Base-by-base conservation (phyloP, 140 eudicot species). In the Cichorium intybus region DNA sequence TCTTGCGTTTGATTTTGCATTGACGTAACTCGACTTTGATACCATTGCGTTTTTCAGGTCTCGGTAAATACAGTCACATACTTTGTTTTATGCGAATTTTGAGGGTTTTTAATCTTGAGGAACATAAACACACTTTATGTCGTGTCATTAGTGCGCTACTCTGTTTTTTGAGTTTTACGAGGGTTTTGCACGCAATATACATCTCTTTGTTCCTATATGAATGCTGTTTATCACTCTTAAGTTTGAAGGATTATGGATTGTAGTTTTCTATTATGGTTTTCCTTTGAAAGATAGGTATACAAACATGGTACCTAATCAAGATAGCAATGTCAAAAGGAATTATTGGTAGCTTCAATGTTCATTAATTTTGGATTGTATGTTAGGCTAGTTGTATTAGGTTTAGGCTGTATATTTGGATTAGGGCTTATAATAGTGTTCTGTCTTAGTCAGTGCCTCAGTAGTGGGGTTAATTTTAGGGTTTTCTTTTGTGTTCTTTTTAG, bases 141-240 rank as follows among this genome's bases (percentile, higher is more conserved):
- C 1, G 3, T 15, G 22, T 14, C 7, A 26, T 3, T 14, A 28
- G 10, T 9, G 24, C 11, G 10, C 20, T 60, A 5, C 58, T 60
- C 15, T 28, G 21, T 3, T 64, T 29, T 64, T 8, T 17, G 9
- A 26, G 20, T 24, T 63, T 64, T 18, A 28, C 10, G 18, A 47
- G 69, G 69, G 69, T 63, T 63, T 17, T 47, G 14, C 58, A 14
- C 22, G 3, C 47, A 46, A 16, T 64, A 58, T 27, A 26, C 28
- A 1, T 45, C 17, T 24, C 7, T 56, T 63, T 43, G 43, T 43
- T 63, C n/a, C 33, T 63, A 11, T 45, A 27, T 10, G 56, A 27
- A 16, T 62, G 39, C 26, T 45, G 39, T 43, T n/a, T n/a, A 26
- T 62, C 17, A 11, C 10, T 45, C 41, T 62, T 24, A 4, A 24